Conservation (phyloP, 179 eudicot species). For the Gypsophila paniculata region DNA sequence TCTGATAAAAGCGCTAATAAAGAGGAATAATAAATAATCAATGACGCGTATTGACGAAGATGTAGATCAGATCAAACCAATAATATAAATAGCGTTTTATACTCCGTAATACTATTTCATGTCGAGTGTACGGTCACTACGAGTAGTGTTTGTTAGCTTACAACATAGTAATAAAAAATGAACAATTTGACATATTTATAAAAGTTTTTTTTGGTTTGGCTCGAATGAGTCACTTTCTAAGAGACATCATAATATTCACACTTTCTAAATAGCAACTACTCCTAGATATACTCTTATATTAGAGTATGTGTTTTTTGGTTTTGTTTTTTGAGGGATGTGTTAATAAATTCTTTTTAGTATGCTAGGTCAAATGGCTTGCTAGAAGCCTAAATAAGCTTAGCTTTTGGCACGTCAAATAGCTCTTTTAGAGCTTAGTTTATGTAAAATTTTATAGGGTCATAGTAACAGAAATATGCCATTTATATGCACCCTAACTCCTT, state of each 20-base stretch:
- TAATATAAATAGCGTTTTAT: not conserved
- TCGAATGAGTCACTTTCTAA: not conserved
- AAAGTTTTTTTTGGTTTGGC: not conserved
- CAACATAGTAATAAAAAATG: not conserved
- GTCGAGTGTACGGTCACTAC: not conserved
- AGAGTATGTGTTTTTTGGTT: too few relatives aligned
- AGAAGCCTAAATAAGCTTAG: constrained; percentile 3
- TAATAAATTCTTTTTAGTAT: not conserved
- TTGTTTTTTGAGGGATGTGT: too few relatives aligned
- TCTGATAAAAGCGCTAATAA: not conserved
- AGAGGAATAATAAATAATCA: not conserved
- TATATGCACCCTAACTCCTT: not conserved
- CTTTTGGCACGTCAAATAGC: constrained; percentile 11
- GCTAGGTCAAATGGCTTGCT: constrained; percentile 11
- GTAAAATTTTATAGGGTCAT: not conserved
- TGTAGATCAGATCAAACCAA: constrained; percentile 15
- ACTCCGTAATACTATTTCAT: not conserved
- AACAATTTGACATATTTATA: not conserved
- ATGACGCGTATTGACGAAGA: not conserved
- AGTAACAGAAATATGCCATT: not conserved
- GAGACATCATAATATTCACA: constrained; percentile 3
- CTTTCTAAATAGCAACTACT: not conserved
- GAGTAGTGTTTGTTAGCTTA: not conserved
- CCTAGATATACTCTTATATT: too few relatives aligned
- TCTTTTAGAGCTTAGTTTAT: constrained; percentile 4